Evolutionary conservation across 2,329 filamentous ascomycete genomes (phyloP).

Genomic region (Colletotrichum australisinense): DNA sequence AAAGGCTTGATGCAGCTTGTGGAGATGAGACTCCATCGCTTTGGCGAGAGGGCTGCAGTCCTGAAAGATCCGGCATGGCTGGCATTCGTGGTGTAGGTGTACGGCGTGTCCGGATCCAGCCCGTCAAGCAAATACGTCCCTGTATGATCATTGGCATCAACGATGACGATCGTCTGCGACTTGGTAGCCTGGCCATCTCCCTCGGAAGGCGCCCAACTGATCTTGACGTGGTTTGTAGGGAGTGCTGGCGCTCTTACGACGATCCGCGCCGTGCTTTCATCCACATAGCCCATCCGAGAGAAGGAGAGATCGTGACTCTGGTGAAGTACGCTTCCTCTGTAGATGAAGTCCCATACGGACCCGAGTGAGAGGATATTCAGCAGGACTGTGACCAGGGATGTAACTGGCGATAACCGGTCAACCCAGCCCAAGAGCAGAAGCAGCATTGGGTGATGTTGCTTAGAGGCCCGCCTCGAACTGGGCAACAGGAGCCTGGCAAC

Average conservation of each 20-base stretch:
- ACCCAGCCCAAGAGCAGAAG: conserved; percentile 14
- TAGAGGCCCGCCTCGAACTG: background rate
- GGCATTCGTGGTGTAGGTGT: conserved; percentile 71
- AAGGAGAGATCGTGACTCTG: conserved; percentile 69
- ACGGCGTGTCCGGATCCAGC: conserved; percentile 67
- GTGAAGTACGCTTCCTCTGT: conserved; percentile 65
- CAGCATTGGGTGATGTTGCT: background rate
- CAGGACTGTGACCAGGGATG: background rate
- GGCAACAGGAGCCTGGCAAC: background rate
- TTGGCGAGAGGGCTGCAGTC: conserved; percentile 59
- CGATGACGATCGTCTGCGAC: conserved; percentile 57
- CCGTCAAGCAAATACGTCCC: conserved; percentile 61
- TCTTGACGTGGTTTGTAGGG: conserved; percentile 48
- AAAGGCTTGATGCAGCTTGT: conserved; percentile 78
- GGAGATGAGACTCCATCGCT: conserved; percentile 65
- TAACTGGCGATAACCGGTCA: background rate
- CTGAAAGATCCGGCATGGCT: conserved; percentile 71
- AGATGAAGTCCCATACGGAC: conserved; percentile 61
- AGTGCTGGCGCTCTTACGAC: conserved; percentile 67
- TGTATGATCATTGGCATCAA: conserved; percentile 71
- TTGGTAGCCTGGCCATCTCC: accelerated
- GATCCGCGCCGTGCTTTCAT: conserved; percentile 68
- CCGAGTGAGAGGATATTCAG: conserved; percentile 6
- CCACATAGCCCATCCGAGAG: conserved; percentile 72
- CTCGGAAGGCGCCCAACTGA: conserved; percentile 43